Percentiles rank a stretch among this genome's conserved stretches.
Evolutionary conservation across 1,284 basidiomycete genomes (phyloP).

Genomic region (Cutaneotrichosporon arboriforme): DNA sequence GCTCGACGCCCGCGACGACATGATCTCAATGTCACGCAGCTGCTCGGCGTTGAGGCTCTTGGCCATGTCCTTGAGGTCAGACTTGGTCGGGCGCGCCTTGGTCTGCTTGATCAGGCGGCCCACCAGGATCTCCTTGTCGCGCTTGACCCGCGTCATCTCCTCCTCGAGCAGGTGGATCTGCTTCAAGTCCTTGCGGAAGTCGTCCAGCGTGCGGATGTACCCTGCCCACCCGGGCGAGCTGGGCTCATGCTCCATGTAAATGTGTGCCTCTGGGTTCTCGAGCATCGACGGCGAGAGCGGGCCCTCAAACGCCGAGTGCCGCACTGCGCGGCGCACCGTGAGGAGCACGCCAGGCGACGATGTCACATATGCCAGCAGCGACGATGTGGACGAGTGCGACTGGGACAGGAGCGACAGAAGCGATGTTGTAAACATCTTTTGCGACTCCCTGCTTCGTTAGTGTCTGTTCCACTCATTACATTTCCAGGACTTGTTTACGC

Average conservation of each 20-base stretch:
- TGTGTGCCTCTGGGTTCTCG: slow-evolving; percentile 4
- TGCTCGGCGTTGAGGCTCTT: slow-evolving; percentile 7
- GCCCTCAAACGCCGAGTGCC: slow-evolving; percentile 47
- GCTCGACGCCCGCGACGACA: slow-evolving; percentile 29
- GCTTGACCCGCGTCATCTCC: slow-evolving; percentile 45
- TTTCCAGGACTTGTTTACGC: slow-evolving; percentile 10
- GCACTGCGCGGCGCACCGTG: slow-evolving; percentile 42
- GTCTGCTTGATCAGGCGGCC: slow-evolving; percentile 47
- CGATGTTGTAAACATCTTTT: slow-evolving; percentile 43
- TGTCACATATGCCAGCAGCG: slow-evolving; percentile 47
- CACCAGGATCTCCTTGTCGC: slow-evolving; percentile 47
- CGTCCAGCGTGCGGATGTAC: slow-evolving; percentile 41
- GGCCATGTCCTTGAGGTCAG: slow-evolving; percentile 41
- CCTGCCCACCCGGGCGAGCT: slow-evolving; percentile 43
- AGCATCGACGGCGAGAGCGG: slow-evolving; percentile 30
- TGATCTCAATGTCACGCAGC: slow-evolving; percentile 8
- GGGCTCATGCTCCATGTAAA: slow-evolving; percentile 13
- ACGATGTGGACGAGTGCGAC: slow-evolving; percentile 48
- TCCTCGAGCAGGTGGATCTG: slow-evolving; percentile 48
- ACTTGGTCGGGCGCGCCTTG: slow-evolving; percentile 43
- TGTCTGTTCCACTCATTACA: slow-evolving; percentile 9
- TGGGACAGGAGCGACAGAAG: slow-evolving; percentile 47
- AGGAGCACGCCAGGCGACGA: slow-evolving; percentile 46
- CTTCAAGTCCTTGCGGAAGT: slow-evolving; percentile 47
- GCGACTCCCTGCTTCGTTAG: slow-evolving; percentile 34